These are phyloP conservation scores for Adansonia gregorii DNA, from an alignment of 441 rosid genomes.

Conservation along the genomic window DNA sequence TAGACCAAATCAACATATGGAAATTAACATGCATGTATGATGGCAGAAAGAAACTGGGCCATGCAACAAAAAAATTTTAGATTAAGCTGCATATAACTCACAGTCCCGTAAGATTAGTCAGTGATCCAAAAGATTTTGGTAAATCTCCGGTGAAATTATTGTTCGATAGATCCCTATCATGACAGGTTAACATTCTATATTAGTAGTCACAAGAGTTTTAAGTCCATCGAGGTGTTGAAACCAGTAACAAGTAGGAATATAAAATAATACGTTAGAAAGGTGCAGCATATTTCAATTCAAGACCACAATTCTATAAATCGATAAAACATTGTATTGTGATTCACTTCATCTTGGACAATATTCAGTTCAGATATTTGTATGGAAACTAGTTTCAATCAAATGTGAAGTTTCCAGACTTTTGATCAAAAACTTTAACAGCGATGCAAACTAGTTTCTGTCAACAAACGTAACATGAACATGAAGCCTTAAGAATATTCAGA, in stretches of 20 bases:
- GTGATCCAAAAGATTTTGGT: constrained; percentile 80
- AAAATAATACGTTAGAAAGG: not conserved
- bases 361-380: not conserved
- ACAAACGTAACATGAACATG: constrained; percentile 11
- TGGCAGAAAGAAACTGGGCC: constrained; percentile 2
- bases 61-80: constrained; percentile 18
- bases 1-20: constrained; percentile 15
- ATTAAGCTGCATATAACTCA: constrained; percentile 46
- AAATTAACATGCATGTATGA: constrained; percentile 20
- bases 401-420: constrained; percentile 3
- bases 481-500: constrained; percentile 15
- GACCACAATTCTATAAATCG: not conserved
- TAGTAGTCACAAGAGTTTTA: not conserved
- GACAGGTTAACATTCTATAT: constrained; percentile 25
- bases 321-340: not conserved
- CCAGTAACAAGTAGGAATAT: constrained; percentile 8
- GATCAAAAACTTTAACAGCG: not conserved
- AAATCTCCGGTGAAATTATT: constrained; percentile 85
- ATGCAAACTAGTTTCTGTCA: not conserved
- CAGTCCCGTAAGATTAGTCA: constrained; percentile 77
- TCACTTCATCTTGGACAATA: constrained; percentile 14
- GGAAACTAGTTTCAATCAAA: constrained; percentile 9
- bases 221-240: constrained; percentile 6
- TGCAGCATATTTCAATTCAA: not conserved
- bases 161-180: constrained; percentile 83